Conservation (phyloP, 352 stramenopile species). For the Pythium diclinum region DNA sequence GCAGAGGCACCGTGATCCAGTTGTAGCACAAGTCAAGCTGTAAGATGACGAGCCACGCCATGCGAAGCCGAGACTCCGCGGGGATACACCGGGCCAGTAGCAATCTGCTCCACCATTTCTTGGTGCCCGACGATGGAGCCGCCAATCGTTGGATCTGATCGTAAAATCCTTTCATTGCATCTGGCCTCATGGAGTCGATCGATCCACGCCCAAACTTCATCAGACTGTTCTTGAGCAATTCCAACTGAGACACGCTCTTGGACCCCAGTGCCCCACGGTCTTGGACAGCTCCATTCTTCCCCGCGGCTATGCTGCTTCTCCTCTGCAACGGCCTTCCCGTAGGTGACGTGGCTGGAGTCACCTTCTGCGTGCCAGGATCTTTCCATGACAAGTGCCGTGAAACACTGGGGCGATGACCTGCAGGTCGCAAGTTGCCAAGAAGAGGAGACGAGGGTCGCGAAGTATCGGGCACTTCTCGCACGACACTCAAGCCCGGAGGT, state of each 20-base stretch:
- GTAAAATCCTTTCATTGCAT: slow-evolving; percentile 58
- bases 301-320: slow-evolving; percentile 4
- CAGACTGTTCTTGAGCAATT: slow-evolving; percentile 19
- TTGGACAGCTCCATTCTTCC: background rate
- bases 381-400: slow-evolving; percentile 14
- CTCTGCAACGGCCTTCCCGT: background rate
- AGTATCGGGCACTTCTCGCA: background rate
- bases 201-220: slow-evolving; percentile 13
- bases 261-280: background rate
- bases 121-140: slow-evolving; percentile 6
- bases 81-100: slow-evolving; percentile 37
- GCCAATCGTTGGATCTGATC: slow-evolving; percentile 38
- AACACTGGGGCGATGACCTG: background rate
- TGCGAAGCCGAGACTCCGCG: slow-evolving; percentile 37
- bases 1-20: slow-evolving; percentile 46
- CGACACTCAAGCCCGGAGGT: background rate
- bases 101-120: slow-evolving; percentile 37
- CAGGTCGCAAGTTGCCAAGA: background rate
- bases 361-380: background rate
- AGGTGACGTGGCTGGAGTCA: slow-evolving; percentile 3
- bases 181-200: slow-evolving; percentile 24
- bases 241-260: slow-evolving; percentile 19
- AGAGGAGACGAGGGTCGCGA: background rate
- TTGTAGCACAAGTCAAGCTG: slow-evolving; percentile 47
- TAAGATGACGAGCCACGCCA: slow-evolving; percentile 46